Evolutionary conservation across 768 basidiomycete species (phyloP).

Genomic region (Naganishia vishniacii): DNA sequence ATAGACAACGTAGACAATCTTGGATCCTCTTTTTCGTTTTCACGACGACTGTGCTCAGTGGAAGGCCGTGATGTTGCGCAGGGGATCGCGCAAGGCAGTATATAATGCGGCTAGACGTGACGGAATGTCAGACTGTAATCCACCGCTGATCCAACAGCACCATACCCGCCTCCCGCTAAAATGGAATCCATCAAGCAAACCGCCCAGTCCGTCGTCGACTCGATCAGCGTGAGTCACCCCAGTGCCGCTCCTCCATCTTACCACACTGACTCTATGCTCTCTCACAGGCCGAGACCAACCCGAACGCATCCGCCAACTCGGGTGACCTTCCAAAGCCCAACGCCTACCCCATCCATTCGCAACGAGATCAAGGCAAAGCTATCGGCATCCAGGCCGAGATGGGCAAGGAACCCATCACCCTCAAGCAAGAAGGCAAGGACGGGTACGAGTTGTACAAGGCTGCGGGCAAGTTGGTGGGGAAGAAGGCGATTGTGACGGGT

Average conservation of each 20-base stretch:
- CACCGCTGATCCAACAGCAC: no score
- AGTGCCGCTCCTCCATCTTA: no score
- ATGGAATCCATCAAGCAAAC: constrained; percentile 27
- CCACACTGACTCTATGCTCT: not conserved
- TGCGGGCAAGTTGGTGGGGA: constrained; percentile 50
- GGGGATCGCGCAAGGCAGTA: no score
- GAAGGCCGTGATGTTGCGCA: not conserved
- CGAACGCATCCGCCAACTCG: constrained; percentile 14
- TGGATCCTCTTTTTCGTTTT: no score
- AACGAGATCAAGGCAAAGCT: constrained; percentile 33
- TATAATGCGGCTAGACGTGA: no score
- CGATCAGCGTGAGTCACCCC: not conserved
- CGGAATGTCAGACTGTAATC: no score
- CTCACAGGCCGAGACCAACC: constrained; percentile 4
- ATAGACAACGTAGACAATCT: no score
- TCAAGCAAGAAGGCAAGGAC: constrained; percentile 44
- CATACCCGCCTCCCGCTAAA: no score
- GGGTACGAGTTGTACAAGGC: constrained; percentile 45
- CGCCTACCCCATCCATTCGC: constrained; percentile 41
- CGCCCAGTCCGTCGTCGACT: constrained; percentile 8
- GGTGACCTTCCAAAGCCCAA: constrained; percentile 41
- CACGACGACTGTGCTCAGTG: no score
- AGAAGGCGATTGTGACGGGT: constrained; percentile 55
- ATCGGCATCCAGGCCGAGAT: constrained; percentile 48
- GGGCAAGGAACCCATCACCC: constrained; percentile 39